Evolutionary conservation across 345 rosid species (phyloP).

Genomic region (Euphorbia lathyris): DNA sequence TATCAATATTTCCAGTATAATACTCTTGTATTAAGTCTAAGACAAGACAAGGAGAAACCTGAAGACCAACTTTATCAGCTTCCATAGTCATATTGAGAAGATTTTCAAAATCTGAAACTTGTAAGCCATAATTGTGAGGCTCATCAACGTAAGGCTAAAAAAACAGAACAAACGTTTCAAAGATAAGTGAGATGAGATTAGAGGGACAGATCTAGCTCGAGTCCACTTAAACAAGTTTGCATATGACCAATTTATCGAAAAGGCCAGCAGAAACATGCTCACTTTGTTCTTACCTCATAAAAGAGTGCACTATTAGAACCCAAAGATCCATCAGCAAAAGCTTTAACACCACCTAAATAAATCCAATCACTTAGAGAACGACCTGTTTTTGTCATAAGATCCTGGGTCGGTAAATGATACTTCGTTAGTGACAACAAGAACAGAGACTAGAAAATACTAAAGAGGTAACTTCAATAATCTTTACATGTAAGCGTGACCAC

Average conservation of each 20-base stretch:
- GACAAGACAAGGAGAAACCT: slow-evolving; percentile 40
- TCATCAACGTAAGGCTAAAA: slow-evolving; percentile 67
- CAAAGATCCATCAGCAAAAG: slow-evolving; percentile 87
- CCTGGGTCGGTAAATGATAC: slow-evolving; percentile 35
- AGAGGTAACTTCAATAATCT: slow-evolving; percentile 19
- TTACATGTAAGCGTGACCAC: slow-evolving; percentile 66
- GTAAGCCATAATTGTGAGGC: slow-evolving; percentile 69
- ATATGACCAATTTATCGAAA: neutral
- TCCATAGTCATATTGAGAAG: slow-evolving; percentile 67
- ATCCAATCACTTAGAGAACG: slow-evolving; percentile 56
- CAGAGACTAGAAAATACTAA: neutral
- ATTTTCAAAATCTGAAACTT: slow-evolving; percentile 47
- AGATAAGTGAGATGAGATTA: neutral
- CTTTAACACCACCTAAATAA: slow-evolving; percentile 91
- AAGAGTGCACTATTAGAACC: slow-evolving; percentile 92
- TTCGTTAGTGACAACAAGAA: slow-evolving; percentile 4
- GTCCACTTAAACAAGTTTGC: neutral
- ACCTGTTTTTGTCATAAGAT: slow-evolving; percentile 49
- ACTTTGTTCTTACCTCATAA: slow-evolving; percentile 52
- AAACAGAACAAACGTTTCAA: slow-evolving; percentile 7
- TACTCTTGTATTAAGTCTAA: neutral
- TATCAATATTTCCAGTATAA: too few species aligned
- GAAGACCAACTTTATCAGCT: slow-evolving; percentile 75
- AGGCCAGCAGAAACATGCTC: neutral
- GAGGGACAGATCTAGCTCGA: neutral